A percentile compares a stretch with the other conserved stretches of the same genome.
phyloP scores from a whole-genome alignment of 768 basidiomycete genomes.

The Melanogaster broomeanus region DNA sequence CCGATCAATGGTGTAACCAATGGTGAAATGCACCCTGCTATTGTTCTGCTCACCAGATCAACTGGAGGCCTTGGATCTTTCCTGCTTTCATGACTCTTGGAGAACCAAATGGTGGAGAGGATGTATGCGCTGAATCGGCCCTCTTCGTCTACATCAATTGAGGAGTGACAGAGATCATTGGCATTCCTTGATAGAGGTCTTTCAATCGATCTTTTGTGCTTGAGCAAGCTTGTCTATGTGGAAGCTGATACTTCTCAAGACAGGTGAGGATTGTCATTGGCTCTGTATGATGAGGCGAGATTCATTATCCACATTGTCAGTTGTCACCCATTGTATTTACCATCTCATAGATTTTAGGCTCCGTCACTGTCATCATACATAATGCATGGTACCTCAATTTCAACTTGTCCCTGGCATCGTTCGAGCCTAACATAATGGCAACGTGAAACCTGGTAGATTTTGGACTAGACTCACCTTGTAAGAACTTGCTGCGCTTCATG shows the following conservation, averaged over 20 bases:
- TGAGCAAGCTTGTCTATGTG: slow-evolving; percentile 35
- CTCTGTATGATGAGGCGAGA: slow-evolving; percentile 32
- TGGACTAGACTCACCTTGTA: slow-evolving; percentile 24
- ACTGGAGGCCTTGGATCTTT: no score
- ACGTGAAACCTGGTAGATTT: no score
- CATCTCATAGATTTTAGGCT: slow-evolving; percentile 9
- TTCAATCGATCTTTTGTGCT: slow-evolving; percentile 27
- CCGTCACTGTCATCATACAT: slow-evolving; percentile 34
- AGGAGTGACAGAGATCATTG: slow-evolving; percentile 32
- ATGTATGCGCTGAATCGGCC: slow-evolving; percentile 44
- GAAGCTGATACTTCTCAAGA: slow-evolving; percentile 37
- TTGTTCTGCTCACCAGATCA: slow-evolving; percentile 37
- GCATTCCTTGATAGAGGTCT: no score
- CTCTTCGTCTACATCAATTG: slow-evolving; percentile 6
- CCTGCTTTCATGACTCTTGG: no score
- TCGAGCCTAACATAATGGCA: slow-evolving; percentile 37
- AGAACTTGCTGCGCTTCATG: slow-evolving; percentile 16
- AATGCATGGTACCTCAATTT: slow-evolving; percentile 45
- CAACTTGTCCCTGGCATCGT: slow-evolving; percentile 39
- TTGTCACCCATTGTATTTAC: background rate
- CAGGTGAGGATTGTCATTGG: slow-evolving; percentile 27
- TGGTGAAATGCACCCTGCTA: background rate
- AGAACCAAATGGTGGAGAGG: no score
- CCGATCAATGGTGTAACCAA: slow-evolving; percentile 9
- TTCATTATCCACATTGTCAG: no score